These are phyloP conservation scores for Groenewaldozyma sp. DNA, from an alignment of 1,139 yeast genomes.

Conservation along the genomic window DNA sequence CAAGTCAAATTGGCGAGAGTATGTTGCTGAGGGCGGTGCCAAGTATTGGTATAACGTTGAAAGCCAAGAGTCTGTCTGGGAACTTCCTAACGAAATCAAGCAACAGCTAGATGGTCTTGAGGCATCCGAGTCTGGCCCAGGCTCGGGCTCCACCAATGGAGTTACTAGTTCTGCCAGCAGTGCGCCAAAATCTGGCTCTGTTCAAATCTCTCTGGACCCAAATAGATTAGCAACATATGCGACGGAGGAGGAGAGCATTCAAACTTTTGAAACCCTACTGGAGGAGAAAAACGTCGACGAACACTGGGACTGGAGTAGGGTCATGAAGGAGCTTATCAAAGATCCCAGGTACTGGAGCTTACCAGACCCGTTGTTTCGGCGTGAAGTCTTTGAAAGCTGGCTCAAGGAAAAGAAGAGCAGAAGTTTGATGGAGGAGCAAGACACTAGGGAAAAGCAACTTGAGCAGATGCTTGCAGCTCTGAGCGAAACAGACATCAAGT, in stretches of 20 bases:
- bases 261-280: conserved; percentile 45
- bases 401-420: conserved; percentile 42
- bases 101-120: conserved; percentile 9
- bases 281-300: conserved; percentile 50
- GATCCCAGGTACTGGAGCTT: conserved; percentile 67
- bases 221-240: not conserved
- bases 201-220: no score
- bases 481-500: conserved; percentile 35
- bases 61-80: conserved; percentile 75
- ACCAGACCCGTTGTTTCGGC: conserved; percentile 51
- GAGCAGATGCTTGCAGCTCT: conserved; percentile 45
- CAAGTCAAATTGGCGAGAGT: conserved; percentile 50
- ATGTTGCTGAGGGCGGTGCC: conserved; percentile 58
- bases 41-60: conserved; percentile 61
- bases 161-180: not conserved
- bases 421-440: conserved; percentile 39
- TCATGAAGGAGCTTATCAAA: conserved; percentile 48
- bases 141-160: conserved; percentile 1
- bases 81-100: conserved; percentile 43
- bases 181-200: not conserved
- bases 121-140: not conserved
- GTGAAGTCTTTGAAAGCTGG: conserved; percentile 48
- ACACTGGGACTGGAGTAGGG: conserved; percentile 66
- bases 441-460: conserved; percentile 46
- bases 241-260: conserved; percentile 9